Evolutionary conservation across 192 early-diverging fungal species (phyloP), one percentile per base, ranked within the genome.

Genomic region (Coemansia sp.): DNA sequence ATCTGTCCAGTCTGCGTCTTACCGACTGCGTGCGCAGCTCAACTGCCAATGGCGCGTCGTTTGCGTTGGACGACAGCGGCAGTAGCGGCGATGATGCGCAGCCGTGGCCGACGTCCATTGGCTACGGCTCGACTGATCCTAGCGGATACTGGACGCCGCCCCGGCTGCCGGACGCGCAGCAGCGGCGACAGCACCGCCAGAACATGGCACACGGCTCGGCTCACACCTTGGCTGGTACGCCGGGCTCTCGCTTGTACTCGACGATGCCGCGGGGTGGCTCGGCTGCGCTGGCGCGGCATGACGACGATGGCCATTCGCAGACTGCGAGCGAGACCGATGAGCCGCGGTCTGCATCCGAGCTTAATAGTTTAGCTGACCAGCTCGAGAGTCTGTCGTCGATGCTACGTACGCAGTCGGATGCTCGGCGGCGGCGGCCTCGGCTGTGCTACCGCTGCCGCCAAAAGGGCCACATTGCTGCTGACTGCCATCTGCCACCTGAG

Each of bases 381-480:
- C 68, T 80, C 43, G 77, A 80, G 49, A 68, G 56, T 50, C 67
- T 80, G 54, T 71, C 77, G 22, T 52, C 56, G 26, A 69, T 73
- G 62, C 48, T 80, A 54, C 77, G 77, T 19, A 72, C 69, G 22
- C 72, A 80, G 61, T 80, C 77, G 54, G 77, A 80, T 27, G 68
- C 72, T 0, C 71, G 71, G 23, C 71, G 71, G 10, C 61, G 71
- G 7, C 76, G 76, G 11, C 76, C 76, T n/a, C 66, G 76, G 0
- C 62, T 79, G 22, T 79, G 76, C 76, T 79, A 79, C 61, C 56
- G 76, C 16, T 79, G 76, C 67, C 70, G 76, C 6, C 76, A 79
- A 55, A 79, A 79, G 64, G 76, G 76, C 16, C 76, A 79, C 31
- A 61, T 79, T 48, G 76, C 76, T 6, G 37, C 67, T 6, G 76